Conservation (phyloP, 352 stramenopile genomes). For the Pythium rishiriense region DNA sequence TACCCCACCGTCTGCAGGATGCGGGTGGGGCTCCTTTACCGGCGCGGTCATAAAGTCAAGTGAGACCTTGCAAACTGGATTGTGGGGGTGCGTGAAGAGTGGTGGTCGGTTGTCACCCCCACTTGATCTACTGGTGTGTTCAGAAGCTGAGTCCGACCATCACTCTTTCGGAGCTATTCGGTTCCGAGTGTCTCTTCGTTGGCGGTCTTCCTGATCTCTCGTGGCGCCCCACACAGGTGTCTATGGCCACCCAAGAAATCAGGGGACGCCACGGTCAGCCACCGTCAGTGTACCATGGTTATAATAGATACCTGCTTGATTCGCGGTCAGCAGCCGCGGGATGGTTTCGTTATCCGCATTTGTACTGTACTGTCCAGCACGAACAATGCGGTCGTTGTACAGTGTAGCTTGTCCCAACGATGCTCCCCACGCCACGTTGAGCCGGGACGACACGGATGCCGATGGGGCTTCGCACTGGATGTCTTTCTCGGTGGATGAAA, state of each 20-base stretch:
- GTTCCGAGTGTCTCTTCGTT: slow-evolving; percentile 1
- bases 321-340: not conserved
- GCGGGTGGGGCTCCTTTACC: too few relatives aligned
- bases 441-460: too few relatives aligned
- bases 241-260: not conserved
- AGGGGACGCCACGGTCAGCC: not conserved
- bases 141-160: slow-evolving; percentile 1
- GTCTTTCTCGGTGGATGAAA: not conserved
- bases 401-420: not conserved
- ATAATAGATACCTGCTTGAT: not conserved
- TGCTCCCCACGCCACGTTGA: not conserved
- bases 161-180: slow-evolving; percentile 10
- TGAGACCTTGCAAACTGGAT: not conserved
- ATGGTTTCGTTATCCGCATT: not conserved
- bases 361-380: not conserved
- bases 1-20: too few relatives aligned
- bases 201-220: not conserved
- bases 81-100: not conserved
- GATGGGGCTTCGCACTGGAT: not conserved
- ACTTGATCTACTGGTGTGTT: not conserved
- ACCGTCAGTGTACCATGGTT: not conserved
- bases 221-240: too few relatives aligned
- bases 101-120: not conserved
- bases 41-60: not conserved
- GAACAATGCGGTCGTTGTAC: too few relatives aligned